Conservation (phyloP, 2,329 filamentous ascomycete genomes). For the Graphiopsis chlorocephala region DNA sequence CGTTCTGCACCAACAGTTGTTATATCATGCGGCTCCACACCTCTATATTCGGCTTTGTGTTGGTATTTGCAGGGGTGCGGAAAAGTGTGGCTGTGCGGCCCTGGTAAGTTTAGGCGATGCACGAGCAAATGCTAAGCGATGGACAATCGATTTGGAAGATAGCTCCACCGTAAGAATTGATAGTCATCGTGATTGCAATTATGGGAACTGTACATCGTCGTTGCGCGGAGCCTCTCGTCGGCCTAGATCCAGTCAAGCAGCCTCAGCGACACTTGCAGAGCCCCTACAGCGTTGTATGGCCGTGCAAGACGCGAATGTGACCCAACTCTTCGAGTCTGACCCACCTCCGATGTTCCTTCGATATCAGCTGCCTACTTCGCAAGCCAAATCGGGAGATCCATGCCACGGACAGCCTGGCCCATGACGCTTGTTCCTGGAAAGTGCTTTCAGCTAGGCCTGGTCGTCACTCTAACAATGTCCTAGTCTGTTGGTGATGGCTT, state of each 20-base stretch:
- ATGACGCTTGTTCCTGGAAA: background rate
- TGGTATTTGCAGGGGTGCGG: constrained; percentile 3
- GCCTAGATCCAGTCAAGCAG: background rate
- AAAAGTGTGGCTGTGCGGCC: background rate
- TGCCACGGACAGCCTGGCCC: background rate
- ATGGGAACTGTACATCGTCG: background rate
- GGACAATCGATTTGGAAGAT: background rate
- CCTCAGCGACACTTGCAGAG: background rate
- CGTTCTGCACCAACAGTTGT: constrained; percentile 1
- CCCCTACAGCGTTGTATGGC: background rate
- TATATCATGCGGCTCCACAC: background rate
- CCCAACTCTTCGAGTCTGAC: constrained; percentile 8
- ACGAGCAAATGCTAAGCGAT: background rate
- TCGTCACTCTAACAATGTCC: background rate
- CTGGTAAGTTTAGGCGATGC: background rate
- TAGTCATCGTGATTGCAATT: no score
- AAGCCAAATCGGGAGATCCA: background rate
- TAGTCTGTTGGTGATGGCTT: background rate
- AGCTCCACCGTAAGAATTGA: no score
- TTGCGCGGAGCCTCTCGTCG: background rate
- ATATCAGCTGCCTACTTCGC: background rate
- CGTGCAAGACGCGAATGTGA: constrained; percentile 5
- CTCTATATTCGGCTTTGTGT: constrained; percentile 5
- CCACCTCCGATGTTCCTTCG: background rate
- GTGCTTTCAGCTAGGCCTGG: background rate